These are phyloP conservation scores for Huntiella decipiens DNA, from an alignment of 2,329 filamentous ascomycete species.

Conservation along the genomic window DNA sequence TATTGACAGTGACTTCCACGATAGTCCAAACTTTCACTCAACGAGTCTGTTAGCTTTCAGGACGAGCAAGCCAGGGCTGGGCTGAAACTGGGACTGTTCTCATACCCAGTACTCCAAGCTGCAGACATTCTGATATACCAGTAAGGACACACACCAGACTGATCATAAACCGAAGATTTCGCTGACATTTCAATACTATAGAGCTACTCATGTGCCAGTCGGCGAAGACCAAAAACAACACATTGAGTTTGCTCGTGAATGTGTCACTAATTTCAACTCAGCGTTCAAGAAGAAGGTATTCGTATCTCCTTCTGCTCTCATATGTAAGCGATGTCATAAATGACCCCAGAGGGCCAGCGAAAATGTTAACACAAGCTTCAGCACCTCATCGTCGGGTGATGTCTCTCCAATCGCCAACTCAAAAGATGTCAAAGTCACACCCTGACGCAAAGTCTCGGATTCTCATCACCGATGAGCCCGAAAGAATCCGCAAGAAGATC, in stretches of 20 bases:
- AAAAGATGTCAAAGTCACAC: constrained; percentile 93
- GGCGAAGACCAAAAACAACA: constrained; percentile 93
- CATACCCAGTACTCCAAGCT: constrained; percentile 87
- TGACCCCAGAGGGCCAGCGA: background rate
- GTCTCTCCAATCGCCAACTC: constrained; percentile 58
- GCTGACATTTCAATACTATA: constrained; percentile 16
- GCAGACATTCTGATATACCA: constrained; percentile 82
- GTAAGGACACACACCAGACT: constrained; percentile 20
- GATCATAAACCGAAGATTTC: background rate
- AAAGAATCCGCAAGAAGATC: constrained; percentile 50
- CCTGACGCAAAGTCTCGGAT: constrained; percentile 55
- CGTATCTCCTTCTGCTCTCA: constrained; percentile 47
- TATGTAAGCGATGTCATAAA: constrained; percentile 33
- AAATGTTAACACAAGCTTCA: constrained; percentile 17
- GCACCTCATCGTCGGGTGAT: constrained; percentile 73
- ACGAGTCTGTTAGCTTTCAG: constrained; percentile 36
- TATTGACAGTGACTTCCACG: background rate
- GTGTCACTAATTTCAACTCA: constrained; percentile 74
- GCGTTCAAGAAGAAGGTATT: constrained; percentile 42
- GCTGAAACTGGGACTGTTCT: constrained; percentile 78
- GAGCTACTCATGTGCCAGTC: constrained; percentile 84
- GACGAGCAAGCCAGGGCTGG: constrained; percentile 37
- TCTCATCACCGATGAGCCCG: constrained; percentile 52
- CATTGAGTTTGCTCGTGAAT: constrained; percentile 76
- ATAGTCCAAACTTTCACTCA: constrained; percentile 54